Conservation (phyloP, 371 early-diverging fungal species). For the Mortierella sp. region DNA sequence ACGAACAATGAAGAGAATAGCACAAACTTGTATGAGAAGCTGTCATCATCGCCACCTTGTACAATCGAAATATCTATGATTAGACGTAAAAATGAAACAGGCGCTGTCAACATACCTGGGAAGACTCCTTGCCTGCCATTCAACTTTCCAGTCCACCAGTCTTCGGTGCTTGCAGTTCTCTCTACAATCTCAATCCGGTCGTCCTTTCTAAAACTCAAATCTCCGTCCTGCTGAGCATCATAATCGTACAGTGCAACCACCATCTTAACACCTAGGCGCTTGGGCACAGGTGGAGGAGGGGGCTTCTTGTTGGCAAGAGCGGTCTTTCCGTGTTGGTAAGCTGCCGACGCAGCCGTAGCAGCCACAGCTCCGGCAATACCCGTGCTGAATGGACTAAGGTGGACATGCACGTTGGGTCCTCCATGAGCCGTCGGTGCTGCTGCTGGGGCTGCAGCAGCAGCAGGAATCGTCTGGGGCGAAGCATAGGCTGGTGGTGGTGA, state of each 20-base stretch:
- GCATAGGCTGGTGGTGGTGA: slow-evolving; percentile 55
- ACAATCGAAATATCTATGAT: neutral
- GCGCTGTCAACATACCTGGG: slow-evolving; percentile 61
- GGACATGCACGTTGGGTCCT: slow-evolving; percentile 51
- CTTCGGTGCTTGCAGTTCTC: slow-evolving; percentile 69
- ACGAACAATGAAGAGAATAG: neutral
- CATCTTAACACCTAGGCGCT: slow-evolving; percentile 51
- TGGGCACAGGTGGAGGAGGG: slow-evolving; percentile 55
- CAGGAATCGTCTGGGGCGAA: slow-evolving; percentile 15
- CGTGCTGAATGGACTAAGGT: slow-evolving; percentile 51
- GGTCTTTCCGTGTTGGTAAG: slow-evolving; percentile 31
- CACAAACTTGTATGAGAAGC: neutral
- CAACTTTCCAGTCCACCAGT: slow-evolving; percentile 85
- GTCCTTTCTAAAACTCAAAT: slow-evolving; percentile 75
- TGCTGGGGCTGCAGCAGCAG: slow-evolving; percentile 21
- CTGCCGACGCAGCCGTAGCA: slow-evolving; percentile 42
- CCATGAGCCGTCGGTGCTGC: slow-evolving; percentile 14
- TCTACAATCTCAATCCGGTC: slow-evolving; percentile 78
- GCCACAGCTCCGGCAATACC: slow-evolving; percentile 45
- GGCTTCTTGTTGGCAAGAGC: slow-evolving; percentile 33
- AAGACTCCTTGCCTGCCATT: slow-evolving; percentile 76
- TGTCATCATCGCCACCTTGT: neutral
- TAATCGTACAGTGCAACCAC: slow-evolving; percentile 82
- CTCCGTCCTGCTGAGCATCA: slow-evolving; percentile 77
- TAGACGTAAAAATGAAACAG: neutral